These are phyloP conservation scores for Euclidium syriacum DNA, from an alignment of 345 rosid genomes.

Conservation along the genomic window DNA sequence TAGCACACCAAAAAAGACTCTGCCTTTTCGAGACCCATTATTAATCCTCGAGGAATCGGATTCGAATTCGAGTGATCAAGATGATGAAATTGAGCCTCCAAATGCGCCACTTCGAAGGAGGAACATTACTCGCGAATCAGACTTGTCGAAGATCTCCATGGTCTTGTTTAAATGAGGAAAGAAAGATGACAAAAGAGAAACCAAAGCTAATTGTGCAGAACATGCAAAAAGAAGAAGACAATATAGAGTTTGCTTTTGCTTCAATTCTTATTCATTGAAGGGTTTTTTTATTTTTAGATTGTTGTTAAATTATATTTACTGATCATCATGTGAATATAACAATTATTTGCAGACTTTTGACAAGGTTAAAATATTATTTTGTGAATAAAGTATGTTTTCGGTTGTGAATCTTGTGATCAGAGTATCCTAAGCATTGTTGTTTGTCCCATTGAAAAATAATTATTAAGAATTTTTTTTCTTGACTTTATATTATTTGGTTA, in stretches of 20 bases:
- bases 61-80: constrained; percentile 1
- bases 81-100: constrained; percentile 18
- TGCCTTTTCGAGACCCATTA: constrained; percentile 4
- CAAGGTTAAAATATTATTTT: not conserved
- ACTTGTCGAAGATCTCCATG: constrained; percentile 24
- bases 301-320: constrained; percentile 15
- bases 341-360: constrained; percentile 10
- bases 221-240: constrained; percentile 8
- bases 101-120: constrained; percentile 24
- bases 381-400: not conserved
- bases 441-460: not conserved
- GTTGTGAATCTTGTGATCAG: constrained; percentile 9
- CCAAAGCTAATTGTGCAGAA: constrained; percentile 6
- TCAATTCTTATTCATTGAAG: constrained; percentile 18
- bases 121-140: not conserved
- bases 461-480: not conserved
- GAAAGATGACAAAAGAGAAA: not conserved
- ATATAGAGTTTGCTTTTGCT: constrained; percentile 12
- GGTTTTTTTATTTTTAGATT: not conserved
- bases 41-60: not conserved
- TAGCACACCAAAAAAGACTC: constrained; percentile 23
- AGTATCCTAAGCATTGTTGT: constrained; percentile 23
- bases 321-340: constrained; percentile 30
- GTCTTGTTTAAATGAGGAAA: constrained; percentile 26
- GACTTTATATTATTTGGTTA: not conserved